Evolutionary conservation across 768 basidiomycete genomes (phyloP).

Genomic region (Boletus reticulatus): DNA sequence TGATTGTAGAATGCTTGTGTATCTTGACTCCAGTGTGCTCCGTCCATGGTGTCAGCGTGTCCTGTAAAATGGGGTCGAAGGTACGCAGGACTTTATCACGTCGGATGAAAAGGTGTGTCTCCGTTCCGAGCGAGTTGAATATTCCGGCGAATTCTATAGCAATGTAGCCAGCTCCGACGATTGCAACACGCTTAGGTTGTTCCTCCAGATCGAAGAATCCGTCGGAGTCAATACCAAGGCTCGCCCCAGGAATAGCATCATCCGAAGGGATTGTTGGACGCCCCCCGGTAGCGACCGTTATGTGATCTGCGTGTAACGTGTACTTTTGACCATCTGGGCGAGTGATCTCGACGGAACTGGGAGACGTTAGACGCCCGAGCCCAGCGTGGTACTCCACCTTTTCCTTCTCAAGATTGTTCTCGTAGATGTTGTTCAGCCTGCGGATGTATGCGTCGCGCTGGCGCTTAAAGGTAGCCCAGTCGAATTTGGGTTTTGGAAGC

Average conservation of each 20-base stretch:
- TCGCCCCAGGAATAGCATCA: slow-evolving; percentile 82
- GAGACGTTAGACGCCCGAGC: slow-evolving; percentile 66
- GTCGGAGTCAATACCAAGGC: slow-evolving; percentile 88
- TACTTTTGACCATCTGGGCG: slow-evolving; percentile 67
- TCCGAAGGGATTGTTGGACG: slow-evolving; percentile 78
- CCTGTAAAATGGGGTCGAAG: slow-evolving; percentile 86
- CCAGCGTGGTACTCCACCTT: slow-evolving; percentile 86
- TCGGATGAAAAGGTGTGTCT: slow-evolving; percentile 92
- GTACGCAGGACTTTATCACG: slow-evolving; percentile 87
- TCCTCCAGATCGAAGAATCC: slow-evolving; percentile 92
- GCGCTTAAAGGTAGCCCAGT: slow-evolving; percentile 89
- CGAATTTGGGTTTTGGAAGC: slow-evolving; percentile 58
- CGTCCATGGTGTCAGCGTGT: slow-evolving; percentile 88
- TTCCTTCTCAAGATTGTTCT: slow-evolving; percentile 83
- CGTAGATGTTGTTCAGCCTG: slow-evolving; percentile 88
- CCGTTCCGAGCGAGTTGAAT: slow-evolving; percentile 84
- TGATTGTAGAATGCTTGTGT: slow-evolving; percentile 74
- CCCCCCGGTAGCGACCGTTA: slow-evolving; percentile 87
- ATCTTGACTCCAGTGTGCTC: slow-evolving; percentile 90
- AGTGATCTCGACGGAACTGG: slow-evolving; percentile 71
- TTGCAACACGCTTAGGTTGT: slow-evolving; percentile 90
- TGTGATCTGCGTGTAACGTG: slow-evolving; percentile 69
- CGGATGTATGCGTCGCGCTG: slow-evolving; percentile 96
- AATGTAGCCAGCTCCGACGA: slow-evolving; percentile 97
- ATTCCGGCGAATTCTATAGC: slow-evolving; percentile 96